Percentiles rank a stretch among this genome's conserved stretches.
These are phyloP conservation scores for Aurifilum marmelostoma DNA, from an alignment of 2,329 filamentous ascomycete species.

Conservation along the genomic window DNA sequence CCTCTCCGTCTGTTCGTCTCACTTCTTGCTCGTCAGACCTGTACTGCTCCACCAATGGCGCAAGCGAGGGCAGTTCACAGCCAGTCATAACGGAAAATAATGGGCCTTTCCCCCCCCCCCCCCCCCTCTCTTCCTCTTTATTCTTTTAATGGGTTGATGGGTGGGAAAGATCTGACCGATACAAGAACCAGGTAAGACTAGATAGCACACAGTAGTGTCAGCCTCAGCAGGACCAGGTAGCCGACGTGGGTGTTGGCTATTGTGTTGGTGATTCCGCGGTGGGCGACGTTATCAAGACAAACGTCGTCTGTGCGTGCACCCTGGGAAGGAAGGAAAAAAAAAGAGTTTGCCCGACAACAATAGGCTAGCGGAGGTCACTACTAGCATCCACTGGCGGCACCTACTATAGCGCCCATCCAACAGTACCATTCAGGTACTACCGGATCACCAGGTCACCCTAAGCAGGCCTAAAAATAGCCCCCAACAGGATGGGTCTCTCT, in stretches of 20 bases:
- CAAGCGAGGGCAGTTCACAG: not conserved
- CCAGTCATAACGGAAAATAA: not conserved
- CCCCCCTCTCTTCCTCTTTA: no score
- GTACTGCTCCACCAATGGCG: not conserved
- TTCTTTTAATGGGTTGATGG: not conserved
- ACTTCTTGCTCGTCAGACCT: not conserved
- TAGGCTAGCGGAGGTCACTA: constrained; percentile 16
- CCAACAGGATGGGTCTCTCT: constrained; percentile 14
- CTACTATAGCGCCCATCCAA: not conserved
- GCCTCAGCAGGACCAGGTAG: not conserved
- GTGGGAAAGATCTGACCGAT: not conserved
- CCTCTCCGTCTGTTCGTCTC: not conserved
- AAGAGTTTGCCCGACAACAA: constrained; percentile 13
- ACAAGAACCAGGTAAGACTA: not conserved
- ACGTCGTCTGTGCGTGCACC: not conserved
- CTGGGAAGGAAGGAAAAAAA: no score
- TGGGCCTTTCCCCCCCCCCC: no score
- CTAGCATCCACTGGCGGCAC: constrained; percentile 1
- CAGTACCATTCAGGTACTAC: not conserved
- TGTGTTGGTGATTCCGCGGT: not conserved
- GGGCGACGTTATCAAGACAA: no score
- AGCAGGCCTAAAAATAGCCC: constrained; percentile 26
- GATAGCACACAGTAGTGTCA: not conserved
- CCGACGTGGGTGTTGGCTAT: no score
- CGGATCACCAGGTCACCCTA: not conserved